Evolutionary conservation across 768 basidiomycete species (phyloP).

Genomic region (Suillus tomentosus): DNA sequence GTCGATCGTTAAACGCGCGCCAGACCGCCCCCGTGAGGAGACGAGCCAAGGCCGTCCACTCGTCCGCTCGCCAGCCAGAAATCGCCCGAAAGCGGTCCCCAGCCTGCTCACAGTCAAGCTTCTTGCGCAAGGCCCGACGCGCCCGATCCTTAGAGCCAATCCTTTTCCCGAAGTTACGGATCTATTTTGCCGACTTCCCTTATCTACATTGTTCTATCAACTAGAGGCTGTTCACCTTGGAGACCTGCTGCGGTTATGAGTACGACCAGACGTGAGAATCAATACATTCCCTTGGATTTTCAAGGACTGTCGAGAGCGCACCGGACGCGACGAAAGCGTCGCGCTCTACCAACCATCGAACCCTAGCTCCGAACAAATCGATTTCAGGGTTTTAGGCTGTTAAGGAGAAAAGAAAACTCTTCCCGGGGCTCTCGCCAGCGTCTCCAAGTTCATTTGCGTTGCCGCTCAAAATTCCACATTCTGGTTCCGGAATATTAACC

Average conservation of each 20-base stretch:
- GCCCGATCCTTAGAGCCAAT: conserved; percentile 81
- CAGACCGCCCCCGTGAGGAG: conserved; percentile 49
- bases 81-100: conserved; percentile 70
- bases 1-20: conserved; percentile 60
- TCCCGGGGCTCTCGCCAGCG: conserved; percentile 70
- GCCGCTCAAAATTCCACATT: conserved; percentile 68
- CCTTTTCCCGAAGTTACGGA: conserved; percentile 81
- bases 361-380: conserved; percentile 75
- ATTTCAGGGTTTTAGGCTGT: conserved; percentile 74
- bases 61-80: conserved; percentile 39
- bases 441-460: conserved; percentile 69
- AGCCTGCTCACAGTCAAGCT: conserved; percentile 26
- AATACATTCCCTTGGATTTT: conserved; percentile 76
- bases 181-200: conserved; percentile 82
- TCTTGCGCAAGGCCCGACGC: conserved; percentile 73
- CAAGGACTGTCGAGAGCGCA: conserved; percentile 77
- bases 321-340: conserved; percentile 71
- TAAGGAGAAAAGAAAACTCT: conserved; percentile 82
- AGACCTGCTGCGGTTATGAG: conserved; percentile 82
- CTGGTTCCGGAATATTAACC: conserved; percentile 80
- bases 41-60: conserved; percentile 54
- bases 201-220: conserved; percentile 79
- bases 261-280: conserved; percentile 72
- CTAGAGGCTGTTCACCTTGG: conserved; percentile 83
- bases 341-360: conserved; percentile 72